These are phyloP conservation scores for Phytopythium vexans DNA, from an alignment of 352 stramenopile species.

Conservation along the genomic window DNA sequence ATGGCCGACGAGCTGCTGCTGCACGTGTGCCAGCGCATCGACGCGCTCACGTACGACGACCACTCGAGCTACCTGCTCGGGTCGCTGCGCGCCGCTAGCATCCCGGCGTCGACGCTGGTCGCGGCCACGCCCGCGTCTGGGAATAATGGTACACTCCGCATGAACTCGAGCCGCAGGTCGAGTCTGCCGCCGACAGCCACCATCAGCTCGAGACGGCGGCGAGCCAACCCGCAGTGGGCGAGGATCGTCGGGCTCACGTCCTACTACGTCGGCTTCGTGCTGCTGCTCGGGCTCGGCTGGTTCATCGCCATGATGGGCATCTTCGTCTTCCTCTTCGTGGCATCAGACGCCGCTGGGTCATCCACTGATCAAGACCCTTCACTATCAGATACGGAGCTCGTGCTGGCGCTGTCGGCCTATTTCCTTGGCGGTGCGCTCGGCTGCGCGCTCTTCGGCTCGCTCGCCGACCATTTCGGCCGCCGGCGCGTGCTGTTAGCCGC, in stretches of 20 bases:
- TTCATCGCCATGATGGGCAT: constrained; percentile 37
- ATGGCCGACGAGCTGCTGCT: constrained; percentile 30
- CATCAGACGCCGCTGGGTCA: neutral
- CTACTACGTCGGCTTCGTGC: constrained; percentile 42
- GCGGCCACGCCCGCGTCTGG: neutral
- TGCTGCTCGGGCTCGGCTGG: constrained; percentile 49
- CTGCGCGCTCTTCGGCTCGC: constrained; percentile 40
- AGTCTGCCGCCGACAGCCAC: neutral
- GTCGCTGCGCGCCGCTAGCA: constrained; percentile 22
- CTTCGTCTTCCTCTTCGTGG: constrained; percentile 28
- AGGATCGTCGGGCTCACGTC: constrained; percentile 31
- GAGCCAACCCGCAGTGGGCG: constrained; percentile 14
- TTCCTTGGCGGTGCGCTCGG: constrained; percentile 49
- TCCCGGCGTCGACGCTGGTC: constrained; percentile 13
- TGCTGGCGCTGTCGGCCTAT: constrained; percentile 31
- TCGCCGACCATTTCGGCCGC: constrained; percentile 58
- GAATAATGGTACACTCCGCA: no score
- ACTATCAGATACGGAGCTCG: constrained; percentile 22
- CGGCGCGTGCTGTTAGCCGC: constrained; percentile 36
- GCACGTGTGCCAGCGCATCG: constrained; percentile 48
- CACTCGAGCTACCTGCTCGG: constrained; percentile 41
- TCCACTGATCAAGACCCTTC: neutral
- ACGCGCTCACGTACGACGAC: constrained; percentile 47
- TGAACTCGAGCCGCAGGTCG: no score
- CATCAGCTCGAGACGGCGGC: constrained; percentile 4